Conservation (phyloP, 805 yeast species). For the Candida incommunis region DNA sequence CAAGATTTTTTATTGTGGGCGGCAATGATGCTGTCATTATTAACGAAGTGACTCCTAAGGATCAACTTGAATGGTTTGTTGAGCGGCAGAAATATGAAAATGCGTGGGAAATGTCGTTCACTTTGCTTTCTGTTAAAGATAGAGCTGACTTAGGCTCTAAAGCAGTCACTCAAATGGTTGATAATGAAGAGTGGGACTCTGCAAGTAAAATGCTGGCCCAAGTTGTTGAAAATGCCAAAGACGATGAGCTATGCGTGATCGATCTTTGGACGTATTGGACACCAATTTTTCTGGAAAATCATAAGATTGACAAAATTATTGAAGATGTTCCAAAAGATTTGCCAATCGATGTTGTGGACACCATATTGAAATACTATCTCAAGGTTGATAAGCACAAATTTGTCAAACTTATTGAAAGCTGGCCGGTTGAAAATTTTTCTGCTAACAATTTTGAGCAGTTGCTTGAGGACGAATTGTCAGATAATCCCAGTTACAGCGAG, state of each 20-base stretch:
- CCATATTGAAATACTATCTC: neutral
- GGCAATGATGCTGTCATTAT: constrained; percentile 74
- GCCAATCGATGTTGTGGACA: neutral
- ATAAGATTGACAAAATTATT: neutral
- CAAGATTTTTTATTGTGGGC: constrained; percentile 54
- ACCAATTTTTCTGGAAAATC: neutral
- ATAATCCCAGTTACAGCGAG: neutral
- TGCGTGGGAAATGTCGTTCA: constrained; percentile 70
- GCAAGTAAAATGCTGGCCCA: constrained; percentile 37
- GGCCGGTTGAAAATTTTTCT: neutral
- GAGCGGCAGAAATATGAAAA: constrained; percentile 38
- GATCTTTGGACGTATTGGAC: neutral
- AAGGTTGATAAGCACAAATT: neutral
- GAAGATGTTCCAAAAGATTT: neutral
- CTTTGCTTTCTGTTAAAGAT: constrained; percentile 34
- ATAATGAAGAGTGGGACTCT: constrained; percentile 35
- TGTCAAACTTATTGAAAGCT: neutral
- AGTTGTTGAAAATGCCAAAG: constrained; percentile 20
- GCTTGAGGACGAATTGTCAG: neutral
- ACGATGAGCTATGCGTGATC: constrained; percentile 4
- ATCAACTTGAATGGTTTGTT: constrained; percentile 60
- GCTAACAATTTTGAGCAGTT: neutral
- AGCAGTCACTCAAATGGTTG: constrained; percentile 26
- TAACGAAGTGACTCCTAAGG: constrained; percentile 52
- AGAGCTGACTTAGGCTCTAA: constrained; percentile 47